phyloP scores from a whole-genome alignment of 768 basidiomycete species.

The Clitopilus passeckerianus region DNA sequence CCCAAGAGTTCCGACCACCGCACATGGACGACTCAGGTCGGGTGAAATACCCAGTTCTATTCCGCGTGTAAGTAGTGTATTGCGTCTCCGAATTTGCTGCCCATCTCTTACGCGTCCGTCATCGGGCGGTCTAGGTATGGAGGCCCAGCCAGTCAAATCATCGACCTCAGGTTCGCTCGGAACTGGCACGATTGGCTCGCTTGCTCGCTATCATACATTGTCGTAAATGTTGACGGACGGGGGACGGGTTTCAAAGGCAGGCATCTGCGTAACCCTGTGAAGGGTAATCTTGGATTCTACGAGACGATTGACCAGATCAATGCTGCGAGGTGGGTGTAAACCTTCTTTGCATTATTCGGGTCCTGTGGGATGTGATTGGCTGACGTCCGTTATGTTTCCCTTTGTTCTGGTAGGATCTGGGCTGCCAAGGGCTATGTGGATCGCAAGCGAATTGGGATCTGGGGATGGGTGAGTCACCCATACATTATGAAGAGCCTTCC shows the following conservation, averaged over 20 bases:
- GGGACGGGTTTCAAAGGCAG: conserved; percentile 93
- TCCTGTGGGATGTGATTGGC: background rate
- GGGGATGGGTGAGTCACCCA: conserved; percentile 85
- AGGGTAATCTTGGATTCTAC: conserved; percentile 81
- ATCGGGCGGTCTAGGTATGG: conserved; percentile 58
- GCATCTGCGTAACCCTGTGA: conserved; percentile 79
- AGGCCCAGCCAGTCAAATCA: conserved; percentile 82
- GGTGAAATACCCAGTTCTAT: conserved; percentile 92
- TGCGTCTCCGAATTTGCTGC: conserved; percentile 2
- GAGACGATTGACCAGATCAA: conserved; percentile 89
- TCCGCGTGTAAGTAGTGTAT: conserved; percentile 59
- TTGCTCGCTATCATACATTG: conserved; percentile 74
- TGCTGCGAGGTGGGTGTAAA: conserved; percentile 64
- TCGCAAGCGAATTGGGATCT: conserved; percentile 82
- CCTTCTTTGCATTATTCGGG: background rate
- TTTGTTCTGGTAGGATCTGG: conserved; percentile 57
- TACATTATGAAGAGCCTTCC: background rate
- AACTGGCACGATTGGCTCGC: conserved; percentile 90
- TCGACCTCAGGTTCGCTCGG: conserved; percentile 57
- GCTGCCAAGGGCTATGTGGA: conserved; percentile 87
- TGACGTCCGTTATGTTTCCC: conserved; percentile 1
- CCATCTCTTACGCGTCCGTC: conserved; percentile 7
- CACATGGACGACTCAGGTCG: conserved; percentile 93
- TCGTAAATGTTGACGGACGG: conserved; percentile 87
- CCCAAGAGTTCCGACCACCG: conserved; percentile 87